These are phyloP conservation scores for Cunninghamia lanceolata DNA, from an alignment of 75 land plant species.

Conservation along the genomic window DNA sequence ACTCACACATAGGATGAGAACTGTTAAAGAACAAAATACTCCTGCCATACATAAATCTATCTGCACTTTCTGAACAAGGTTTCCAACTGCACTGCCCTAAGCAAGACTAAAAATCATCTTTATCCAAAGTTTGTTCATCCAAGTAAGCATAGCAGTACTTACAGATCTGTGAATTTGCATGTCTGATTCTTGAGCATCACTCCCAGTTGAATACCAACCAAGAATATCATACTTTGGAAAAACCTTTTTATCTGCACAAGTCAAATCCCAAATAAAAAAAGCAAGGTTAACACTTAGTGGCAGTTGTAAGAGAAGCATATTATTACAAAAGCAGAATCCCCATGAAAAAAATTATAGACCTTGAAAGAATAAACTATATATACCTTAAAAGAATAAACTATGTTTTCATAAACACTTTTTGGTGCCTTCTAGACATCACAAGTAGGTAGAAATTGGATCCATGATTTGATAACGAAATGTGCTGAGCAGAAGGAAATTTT, in stretches of 20 bases:
- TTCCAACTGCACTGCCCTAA: not conserved
- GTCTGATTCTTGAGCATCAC: conserved; percentile 82
- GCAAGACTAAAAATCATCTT: not conserved
- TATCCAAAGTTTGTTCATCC: not conserved
- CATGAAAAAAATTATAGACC: not conserved
- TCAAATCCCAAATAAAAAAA: not conserved
- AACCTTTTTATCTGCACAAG: conserved; percentile 87
- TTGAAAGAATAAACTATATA: not conserved
- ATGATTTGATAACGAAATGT: not conserved
- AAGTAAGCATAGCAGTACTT: conserved; percentile 21
- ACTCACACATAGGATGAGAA: not conserved
- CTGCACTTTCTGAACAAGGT: not conserved
- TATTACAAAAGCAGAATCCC: not conserved
- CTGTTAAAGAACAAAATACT: not conserved
- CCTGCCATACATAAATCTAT: not conserved
- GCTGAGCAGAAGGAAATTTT: not conserved
- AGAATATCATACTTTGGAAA: conserved; percentile 92
- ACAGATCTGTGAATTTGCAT: conserved; percentile 97
- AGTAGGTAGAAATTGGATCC: not conserved
- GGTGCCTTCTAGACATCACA: not conserved
- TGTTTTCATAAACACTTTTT: not conserved
- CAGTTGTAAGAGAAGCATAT: not conserved
- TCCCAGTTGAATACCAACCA: conserved; percentile 98
- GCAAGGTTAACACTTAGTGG: not conserved
- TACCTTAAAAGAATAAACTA: not conserved